These are phyloP conservation scores for Dryas drummondii DNA, from an alignment of 306 rosid species.

Conservation along the genomic window DNA sequence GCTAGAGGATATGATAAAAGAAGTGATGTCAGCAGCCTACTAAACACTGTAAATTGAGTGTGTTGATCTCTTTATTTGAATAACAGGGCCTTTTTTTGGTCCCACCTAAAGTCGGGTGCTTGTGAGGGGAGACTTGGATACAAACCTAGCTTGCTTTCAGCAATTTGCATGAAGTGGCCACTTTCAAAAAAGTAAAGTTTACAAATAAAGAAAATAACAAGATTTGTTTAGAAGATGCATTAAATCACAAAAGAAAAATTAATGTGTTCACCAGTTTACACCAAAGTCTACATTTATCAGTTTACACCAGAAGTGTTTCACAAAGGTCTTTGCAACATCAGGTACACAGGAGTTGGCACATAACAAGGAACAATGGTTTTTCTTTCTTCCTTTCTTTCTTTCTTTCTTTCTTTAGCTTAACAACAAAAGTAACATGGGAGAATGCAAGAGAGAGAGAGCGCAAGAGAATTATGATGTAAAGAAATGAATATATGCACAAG, in stretches of 20 bases:
- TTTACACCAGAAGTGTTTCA: background rate
- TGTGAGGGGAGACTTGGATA: background rate
- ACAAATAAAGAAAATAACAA: background rate
- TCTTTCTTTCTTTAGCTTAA: background rate
- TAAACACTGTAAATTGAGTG: background rate
- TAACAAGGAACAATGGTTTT: background rate
- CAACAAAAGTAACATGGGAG: background rate
- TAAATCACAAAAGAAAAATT: background rate
- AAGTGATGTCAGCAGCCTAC: background rate
- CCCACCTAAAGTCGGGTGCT: background rate
- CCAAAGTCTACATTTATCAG: background rate
- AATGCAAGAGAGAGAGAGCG: background rate
- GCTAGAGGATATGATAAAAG: background rate
- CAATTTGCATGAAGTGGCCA: background rate
- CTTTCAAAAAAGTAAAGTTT: background rate
- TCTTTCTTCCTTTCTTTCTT: background rate
- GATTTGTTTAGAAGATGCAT: background rate
- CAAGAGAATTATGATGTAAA: background rate
- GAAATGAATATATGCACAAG: background rate
- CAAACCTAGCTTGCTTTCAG: background rate
- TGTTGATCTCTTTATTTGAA: background rate
- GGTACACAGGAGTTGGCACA: background rate
- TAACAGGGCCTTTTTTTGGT: background rate
- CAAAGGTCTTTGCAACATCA: too few relatives aligned
- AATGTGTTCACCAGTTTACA: background rate